phyloP scores from a whole-genome alignment of 768 basidiomycete species.

The Pisolithus orientalis region DNA sequence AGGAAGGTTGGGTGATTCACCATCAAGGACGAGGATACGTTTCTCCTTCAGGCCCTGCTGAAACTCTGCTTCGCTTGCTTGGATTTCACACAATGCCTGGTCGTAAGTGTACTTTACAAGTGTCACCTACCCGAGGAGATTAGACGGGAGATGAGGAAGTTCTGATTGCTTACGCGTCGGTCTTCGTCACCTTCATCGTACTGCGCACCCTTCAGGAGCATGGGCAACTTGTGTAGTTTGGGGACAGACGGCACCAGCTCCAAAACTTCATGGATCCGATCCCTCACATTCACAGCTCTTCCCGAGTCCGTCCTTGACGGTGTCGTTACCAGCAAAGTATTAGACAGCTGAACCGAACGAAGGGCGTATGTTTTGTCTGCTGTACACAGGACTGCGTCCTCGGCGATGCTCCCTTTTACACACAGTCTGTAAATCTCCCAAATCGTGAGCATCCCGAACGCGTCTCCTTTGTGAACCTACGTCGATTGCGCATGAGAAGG shows the following conservation, averaged over 20 bases:
- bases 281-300: constrained; percentile 61
- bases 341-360: constrained; percentile 84
- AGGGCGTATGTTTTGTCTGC: constrained; percentile 71
- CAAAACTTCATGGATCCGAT: constrained; percentile 76
- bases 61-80: constrained; percentile 80
- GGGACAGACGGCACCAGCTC: constrained; percentile 80
- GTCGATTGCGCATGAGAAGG: constrained; percentile 24
- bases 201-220: constrained; percentile 54
- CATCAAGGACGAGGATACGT: constrained; percentile 68
- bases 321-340: constrained; percentile 74
- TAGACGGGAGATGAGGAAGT: neutral
- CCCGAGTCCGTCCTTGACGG: constrained; percentile 32
- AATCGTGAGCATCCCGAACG: neutral
- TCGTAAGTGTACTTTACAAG: constrained; percentile 45
- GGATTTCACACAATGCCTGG: constrained; percentile 57
- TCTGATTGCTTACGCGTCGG: constrained; percentile 18
- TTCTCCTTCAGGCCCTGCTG: constrained; percentile 54
- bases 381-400: constrained; percentile 91
- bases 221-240: constrained; percentile 58
- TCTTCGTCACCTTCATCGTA: constrained; percentile 64
- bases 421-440: constrained; percentile 40
- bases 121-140: constrained; percentile 21
- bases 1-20: constrained; percentile 29
- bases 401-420: constrained; percentile 75
- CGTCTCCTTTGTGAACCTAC: constrained; percentile 5